Evolutionary conservation across 345 rosid genomes (phyloP).

Genomic region (Erodium maritimum): DNA sequence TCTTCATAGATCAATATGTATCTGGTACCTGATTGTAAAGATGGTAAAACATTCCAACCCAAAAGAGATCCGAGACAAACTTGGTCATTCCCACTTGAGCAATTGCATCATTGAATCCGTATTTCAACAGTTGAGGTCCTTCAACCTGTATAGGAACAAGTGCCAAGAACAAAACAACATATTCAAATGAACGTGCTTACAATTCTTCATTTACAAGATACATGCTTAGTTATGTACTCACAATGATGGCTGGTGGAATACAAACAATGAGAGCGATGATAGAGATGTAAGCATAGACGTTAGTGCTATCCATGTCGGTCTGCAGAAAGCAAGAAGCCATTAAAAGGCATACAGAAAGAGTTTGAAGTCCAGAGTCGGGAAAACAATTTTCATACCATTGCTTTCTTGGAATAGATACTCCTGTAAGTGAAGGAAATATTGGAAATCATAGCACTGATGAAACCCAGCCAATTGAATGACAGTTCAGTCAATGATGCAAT

Average conservation of each 20-base stretch:
- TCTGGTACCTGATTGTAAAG: conserved; percentile 81
- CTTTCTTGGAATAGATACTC: conserved; percentile 93
- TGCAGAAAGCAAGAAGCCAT: conserved; percentile 17
- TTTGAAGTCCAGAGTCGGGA: not conserved
- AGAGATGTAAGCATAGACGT: conserved; percentile 88
- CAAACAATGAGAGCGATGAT: conserved; percentile 86
- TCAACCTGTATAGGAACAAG: conserved; percentile 41
- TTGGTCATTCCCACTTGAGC: conserved; percentile 83
- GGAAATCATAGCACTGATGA: conserved; percentile 97
- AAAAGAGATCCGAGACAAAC: conserved; percentile 85
- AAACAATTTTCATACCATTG: conserved; percentile 46
- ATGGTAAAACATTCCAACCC: conserved; percentile 99
- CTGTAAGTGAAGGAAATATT: conserved; percentile 92
- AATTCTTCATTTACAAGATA: not conserved
- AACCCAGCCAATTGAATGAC: conserved; percentile 92
- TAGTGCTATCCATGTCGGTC: conserved; percentile 99
- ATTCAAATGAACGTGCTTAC: not conserved
- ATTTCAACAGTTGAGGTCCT: conserved; percentile 73
- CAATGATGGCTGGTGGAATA: conserved; percentile 84
- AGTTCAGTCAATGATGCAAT: conserved; percentile 90
- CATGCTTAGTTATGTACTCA: conserved; percentile 22
- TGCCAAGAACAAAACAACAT: no score
- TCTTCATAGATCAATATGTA: no score
- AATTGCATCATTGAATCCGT: conserved; percentile 70
- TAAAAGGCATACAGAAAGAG: not conserved